phyloP scores from a whole-genome alignment of 371 early-diverging fungal genomes.

The Rhizopus arrhizus region DNA sequence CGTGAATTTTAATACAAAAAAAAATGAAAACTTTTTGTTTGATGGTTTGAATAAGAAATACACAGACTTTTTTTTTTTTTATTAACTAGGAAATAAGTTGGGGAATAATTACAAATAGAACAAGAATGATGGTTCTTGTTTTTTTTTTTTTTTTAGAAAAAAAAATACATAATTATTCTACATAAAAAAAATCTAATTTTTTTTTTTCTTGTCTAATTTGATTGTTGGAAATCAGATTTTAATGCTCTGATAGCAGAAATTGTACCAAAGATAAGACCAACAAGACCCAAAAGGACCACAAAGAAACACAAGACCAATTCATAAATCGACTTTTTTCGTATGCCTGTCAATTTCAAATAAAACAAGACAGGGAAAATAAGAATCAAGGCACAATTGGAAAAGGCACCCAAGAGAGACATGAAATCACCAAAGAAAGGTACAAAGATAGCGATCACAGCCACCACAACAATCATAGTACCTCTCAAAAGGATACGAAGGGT shows the following conservation, averaged over 20 bases:
- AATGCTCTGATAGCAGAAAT: conserved; percentile 57
- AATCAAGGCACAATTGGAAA: conserved; percentile 66
- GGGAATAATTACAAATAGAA: background rate
- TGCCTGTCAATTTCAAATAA: conserved; percentile 64
- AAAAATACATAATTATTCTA: too few species aligned
- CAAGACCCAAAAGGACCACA: conserved; percentile 57
- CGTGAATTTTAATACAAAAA: too few species aligned
- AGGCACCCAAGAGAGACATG: conserved; percentile 73
- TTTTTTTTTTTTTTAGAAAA: too few species aligned
- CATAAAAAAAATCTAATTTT: background rate
- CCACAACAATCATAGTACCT: conserved; percentile 40
- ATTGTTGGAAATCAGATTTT: conserved; percentile 41
- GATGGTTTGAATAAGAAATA: too few species aligned
- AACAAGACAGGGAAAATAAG: conserved; percentile 73
- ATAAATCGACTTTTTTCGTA: conserved; percentile 35
- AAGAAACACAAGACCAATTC: conserved; percentile 51
- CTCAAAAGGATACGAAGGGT: conserved; percentile 50
- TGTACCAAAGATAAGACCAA: conserved; percentile 66
- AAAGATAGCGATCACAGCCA: conserved; percentile 55
- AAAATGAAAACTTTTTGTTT: too few species aligned
- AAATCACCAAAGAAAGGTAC: conserved; percentile 75
- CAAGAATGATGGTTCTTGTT: too few species aligned
- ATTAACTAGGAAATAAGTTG: too few species aligned
- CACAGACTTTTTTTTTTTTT: too few species aligned
- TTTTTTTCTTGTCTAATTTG: conserved; percentile 1